Evolutionary conservation across 148 eudicot genomes (phyloP).

Genomic region (Fallopia convolvulus): DNA sequence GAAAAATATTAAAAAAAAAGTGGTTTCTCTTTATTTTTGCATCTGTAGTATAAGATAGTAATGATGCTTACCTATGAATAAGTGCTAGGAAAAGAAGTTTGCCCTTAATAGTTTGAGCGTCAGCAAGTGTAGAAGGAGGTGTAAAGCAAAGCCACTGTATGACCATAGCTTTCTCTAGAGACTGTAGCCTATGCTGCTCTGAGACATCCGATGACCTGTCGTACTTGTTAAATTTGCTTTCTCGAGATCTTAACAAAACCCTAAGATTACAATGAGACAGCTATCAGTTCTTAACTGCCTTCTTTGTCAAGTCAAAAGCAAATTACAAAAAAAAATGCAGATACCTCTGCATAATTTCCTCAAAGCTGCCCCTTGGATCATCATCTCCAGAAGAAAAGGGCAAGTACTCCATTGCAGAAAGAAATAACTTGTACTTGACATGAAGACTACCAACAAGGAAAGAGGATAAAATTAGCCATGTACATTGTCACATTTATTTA

Average conservation of each 20-base stretch:
- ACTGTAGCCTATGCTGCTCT: constrained; percentile 80
- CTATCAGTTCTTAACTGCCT: not conserved
- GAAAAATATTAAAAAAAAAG: not conserved
- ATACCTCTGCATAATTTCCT: constrained; percentile 88
- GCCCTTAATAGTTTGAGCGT: constrained; percentile 48
- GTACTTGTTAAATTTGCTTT: constrained; percentile 50
- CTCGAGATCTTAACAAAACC: constrained; percentile 79
- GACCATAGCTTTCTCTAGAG: constrained; percentile 88
- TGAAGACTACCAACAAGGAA: constrained; percentile 45
- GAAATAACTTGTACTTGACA: constrained; percentile 74
- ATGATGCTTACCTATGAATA: constrained; percentile 54
- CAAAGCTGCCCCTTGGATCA: constrained; percentile 73
- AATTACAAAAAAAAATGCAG: constrained; percentile 9
- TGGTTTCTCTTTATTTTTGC: not conserved
- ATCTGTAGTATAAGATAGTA: not conserved
- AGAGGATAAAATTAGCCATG: constrained; percentile 8
- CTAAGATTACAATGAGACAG: constrained; percentile 27
- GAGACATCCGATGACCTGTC: constrained; percentile 62
- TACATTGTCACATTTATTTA: not conserved
- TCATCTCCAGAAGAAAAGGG: constrained; percentile 81
- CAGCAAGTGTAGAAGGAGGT: constrained; percentile 77
- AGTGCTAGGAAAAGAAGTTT: constrained; percentile 74
- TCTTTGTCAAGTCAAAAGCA: not conserved
- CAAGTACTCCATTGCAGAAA: constrained; percentile 83
- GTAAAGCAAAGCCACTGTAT: constrained; percentile 97